These are phyloP conservation scores for Tetrapyrgos nigripes DNA, from an alignment of 1,284 basidiomycete genomes.

Conservation along the genomic window DNA sequence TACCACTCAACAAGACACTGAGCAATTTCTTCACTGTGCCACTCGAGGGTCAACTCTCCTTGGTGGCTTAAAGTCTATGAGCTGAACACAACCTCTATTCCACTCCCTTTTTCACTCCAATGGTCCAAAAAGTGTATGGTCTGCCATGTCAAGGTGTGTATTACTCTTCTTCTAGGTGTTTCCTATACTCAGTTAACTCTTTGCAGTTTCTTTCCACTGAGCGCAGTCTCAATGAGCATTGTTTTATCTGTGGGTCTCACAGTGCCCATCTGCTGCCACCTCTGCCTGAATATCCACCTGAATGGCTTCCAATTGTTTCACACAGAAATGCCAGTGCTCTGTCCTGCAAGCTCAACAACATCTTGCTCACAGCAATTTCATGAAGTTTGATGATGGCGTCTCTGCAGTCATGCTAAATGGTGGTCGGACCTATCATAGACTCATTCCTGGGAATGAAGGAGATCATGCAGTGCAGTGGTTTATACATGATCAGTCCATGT, in stretches of 20 bases:
- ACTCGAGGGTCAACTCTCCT: too few species aligned
- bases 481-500: conserved; percentile 3
- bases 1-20: too few species aligned
- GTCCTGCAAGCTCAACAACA: conserved; percentile 7
- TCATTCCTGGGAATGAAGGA: conserved; percentile 6
- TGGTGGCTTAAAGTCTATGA: too few species aligned
- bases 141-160: too few species aligned
- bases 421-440: conserved; percentile 5
- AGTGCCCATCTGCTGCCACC: background rate
- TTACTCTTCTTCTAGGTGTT: too few species aligned
- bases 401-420: conserved; percentile 6
- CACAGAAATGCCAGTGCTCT: background rate
- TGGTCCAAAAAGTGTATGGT: too few species aligned
- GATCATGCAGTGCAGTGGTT: conserved; percentile 14
- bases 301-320: background rate
- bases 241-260: conserved; percentile 8
- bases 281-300: background rate
- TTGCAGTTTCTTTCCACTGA: too few species aligned
- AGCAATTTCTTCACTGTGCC: too few species aligned
- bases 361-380: conserved; percentile 6
- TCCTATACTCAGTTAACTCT: too few species aligned
- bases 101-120: too few species aligned
- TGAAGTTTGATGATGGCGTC: background rate
- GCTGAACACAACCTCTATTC: too few species aligned
- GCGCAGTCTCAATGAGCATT: background rate